A percentile compares a stretch with the other conserved stretches of the same genome.
Conservation (phyloP, 2,329 filamentous ascomycete species). For the Diaporthe aspalathi region DNA sequence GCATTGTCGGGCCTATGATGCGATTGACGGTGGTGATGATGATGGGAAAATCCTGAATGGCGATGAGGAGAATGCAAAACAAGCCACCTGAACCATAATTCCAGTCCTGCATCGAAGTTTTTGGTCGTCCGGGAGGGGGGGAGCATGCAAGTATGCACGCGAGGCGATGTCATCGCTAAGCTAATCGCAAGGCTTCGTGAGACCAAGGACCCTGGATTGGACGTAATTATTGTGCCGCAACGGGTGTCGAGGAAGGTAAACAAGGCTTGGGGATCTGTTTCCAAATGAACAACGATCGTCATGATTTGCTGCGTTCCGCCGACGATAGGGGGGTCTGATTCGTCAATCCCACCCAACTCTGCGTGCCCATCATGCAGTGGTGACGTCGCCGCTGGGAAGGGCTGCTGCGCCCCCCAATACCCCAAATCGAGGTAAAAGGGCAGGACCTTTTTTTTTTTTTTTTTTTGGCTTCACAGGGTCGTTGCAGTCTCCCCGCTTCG, state of each 20-base stretch:
- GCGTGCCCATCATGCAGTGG: constrained; percentile 22
- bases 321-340: constrained; percentile 18
- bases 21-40: not conserved
- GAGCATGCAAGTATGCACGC: too few relatives aligned
- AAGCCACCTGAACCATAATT: constrained; percentile 19
- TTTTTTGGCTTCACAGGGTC: constrained; percentile 19
- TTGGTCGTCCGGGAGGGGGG: not conserved
- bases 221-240: constrained; percentile 11
- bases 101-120: constrained; percentile 1
- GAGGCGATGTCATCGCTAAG: constrained; percentile 17
- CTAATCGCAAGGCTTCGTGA: not conserved
- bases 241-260: not conserved
- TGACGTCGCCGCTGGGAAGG: constrained; percentile 14
- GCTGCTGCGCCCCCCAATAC: not conserved
- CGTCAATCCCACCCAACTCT: constrained; percentile 10
- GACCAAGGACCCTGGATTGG: not conserved
- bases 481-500: not conserved
- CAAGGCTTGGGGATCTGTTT: constrained; percentile 22
- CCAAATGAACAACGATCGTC: constrained; percentile 28
- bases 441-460: not conserved
- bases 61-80: constrained; percentile 12
- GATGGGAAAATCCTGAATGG: constrained; percentile 3
- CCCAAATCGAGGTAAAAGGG: constrained; percentile 14
- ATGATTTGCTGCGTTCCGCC: constrained; percentile 14
- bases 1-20: constrained; percentile 8